A percentile compares a stretch with the other conserved stretches of the same genome.
phyloP scores from a whole-genome alignment of 2,329 filamentous ascomycete genomes.

The Penicillium brevicompactum region DNA sequence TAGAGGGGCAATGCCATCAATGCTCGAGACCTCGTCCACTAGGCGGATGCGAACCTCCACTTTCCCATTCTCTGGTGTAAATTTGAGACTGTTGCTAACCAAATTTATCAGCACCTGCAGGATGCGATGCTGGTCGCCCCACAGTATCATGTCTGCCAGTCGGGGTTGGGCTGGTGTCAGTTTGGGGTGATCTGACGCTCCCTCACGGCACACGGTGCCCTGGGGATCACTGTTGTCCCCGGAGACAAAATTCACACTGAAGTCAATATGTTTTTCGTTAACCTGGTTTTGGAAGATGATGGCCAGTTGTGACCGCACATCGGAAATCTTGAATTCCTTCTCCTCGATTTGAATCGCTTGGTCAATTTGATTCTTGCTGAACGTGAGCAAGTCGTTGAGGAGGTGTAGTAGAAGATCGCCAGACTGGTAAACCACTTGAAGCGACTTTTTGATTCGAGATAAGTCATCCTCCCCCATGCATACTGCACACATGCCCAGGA shows the following conservation, averaged over 20 bases:
- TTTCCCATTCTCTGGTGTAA: constrained; percentile 75
- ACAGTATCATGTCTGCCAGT: constrained; percentile 82
- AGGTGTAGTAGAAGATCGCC: constrained; percentile 82
- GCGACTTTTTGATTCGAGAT: constrained; percentile 73
- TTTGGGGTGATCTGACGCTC: constrained; percentile 32
- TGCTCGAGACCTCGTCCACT: constrained; percentile 35
- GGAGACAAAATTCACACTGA: constrained; percentile 72
- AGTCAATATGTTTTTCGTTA: constrained; percentile 73
- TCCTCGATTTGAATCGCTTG: constrained; percentile 81
- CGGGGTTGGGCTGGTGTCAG: constrained; percentile 66
- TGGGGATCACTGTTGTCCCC: constrained; percentile 39
- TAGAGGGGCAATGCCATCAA: background rate
- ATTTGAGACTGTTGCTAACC: constrained; percentile 89
- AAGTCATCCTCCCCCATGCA: constrained; percentile 91
- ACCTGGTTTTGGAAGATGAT: constrained; percentile 92
- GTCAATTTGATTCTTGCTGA: constrained; percentile 93
- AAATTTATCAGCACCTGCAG: constrained; percentile 79
- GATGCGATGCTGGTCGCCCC: constrained; percentile 91
- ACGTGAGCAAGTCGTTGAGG: constrained; percentile 84
- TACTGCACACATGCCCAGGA: constrained; percentile 87
- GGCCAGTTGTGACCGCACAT: constrained; percentile 77
- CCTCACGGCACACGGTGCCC: constrained; percentile 21
- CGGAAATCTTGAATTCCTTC: constrained; percentile 80
- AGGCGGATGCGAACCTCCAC: constrained; percentile 78
- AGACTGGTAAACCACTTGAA: constrained; percentile 87